Base-by-base conservation (phyloP, 2,329 filamentous ascomycete species). In the Elsinoe batatas region DNA sequence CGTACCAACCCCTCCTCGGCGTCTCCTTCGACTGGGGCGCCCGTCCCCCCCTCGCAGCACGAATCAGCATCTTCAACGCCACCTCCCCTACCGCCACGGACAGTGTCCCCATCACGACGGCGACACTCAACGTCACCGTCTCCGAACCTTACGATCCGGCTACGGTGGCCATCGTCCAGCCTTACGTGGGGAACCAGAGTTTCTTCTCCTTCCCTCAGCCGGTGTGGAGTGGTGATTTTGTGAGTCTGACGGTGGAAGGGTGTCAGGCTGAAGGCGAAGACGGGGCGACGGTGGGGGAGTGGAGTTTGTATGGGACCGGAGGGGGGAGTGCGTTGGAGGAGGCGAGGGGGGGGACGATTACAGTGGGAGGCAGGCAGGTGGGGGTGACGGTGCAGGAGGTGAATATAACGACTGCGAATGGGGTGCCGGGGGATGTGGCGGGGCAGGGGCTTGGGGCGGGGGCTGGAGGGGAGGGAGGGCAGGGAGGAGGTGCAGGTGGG, bases 21-120 rank as follows among this genome's bases (percentile, higher is more conserved):
- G 72, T 85, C 56, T 69, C 70, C 46, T 83, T 84, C 64, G 79
- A 83, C 65, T 85, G 79, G 81, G 80, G 76, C 0, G 70, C 77
- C 51, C 68, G 73, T 1, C 81, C 81, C 0, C 81, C 82, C 0
- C 63, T 66, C 1, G 74, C 73, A 56, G 83, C 76, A 53, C 72
- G 69, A 1, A 73, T 85, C 1, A 71, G 75, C 8, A 77, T 85
- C 64, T 76, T 75, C 60, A 81, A 83, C 62, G 61, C 65, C 7
- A 71, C 72, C 0, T 58, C 67, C 3, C 64, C 64, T 3, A 59
- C 64, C 0, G 66, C 67, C 37, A 60, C 59, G 30, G 30, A 59
- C 5, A 10, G 3, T 7, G 47, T 36, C n/a, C 47, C 47, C 15
- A 55, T 65, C 18, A 60, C 61, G 5, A 63, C 65, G 12, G 61